Conservation (phyloP, 2,329 filamentous ascomycete genomes). For the Leptographium wingfieldii region DNA sequence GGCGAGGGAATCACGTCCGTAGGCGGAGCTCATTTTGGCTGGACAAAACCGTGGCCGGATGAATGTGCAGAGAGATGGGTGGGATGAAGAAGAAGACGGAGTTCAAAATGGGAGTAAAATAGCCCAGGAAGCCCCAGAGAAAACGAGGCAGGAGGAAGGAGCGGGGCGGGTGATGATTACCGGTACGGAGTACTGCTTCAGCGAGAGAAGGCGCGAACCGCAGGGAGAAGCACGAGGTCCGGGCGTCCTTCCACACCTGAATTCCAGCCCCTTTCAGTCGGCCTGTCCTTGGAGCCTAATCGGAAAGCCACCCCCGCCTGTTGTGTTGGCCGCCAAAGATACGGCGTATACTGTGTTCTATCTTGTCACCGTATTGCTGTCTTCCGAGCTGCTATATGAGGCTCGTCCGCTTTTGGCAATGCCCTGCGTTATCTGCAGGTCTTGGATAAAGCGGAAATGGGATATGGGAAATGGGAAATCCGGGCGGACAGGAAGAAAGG, state of each 20-base stretch:
- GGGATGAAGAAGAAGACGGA: neutral
- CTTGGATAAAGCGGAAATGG: neutral
- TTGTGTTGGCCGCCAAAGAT: neutral
- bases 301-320: neutral
- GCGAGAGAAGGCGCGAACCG: neutral
- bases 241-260: neutral
- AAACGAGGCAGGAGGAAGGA: neutral
- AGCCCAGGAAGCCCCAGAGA: neutral
- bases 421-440: neutral
- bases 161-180: neutral
- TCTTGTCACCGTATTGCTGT: no score
- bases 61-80: neutral
- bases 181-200: neutral
- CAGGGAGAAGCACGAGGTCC: neutral
- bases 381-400: neutral
- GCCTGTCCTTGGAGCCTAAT: neutral
- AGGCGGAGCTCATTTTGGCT: constrained; percentile 3
- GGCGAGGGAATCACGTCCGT: constrained; percentile 5
- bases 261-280: neutral
- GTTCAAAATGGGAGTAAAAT: neutral
- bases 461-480: neutral
- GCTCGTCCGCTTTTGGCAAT: neutral
- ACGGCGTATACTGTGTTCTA: neutral
- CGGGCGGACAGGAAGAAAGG: neutral
- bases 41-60: neutral